Evolutionary conservation across 2,329 filamentous ascomycete genomes (phyloP).

Genomic region (Trichoderma citrinoviride): DNA sequence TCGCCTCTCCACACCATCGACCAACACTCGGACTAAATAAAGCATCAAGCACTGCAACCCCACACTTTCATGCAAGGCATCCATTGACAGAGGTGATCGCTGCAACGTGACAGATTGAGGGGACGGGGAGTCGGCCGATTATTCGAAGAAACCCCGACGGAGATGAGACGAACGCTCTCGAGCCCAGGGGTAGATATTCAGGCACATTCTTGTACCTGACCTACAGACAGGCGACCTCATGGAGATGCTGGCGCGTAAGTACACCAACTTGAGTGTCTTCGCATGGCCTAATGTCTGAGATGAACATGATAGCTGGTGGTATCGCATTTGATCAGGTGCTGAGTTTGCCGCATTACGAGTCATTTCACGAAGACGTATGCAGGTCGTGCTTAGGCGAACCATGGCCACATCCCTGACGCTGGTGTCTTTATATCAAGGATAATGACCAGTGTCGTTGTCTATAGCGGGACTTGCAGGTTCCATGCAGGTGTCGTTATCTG

Average conservation of each 20-base stretch:
- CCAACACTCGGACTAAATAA: constrained; percentile 3
- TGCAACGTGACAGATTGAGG: constrained; percentile 5
- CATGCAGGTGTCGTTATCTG: background rate
- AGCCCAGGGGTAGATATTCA: background rate
- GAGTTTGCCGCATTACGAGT: too few species aligned
- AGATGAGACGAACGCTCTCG: background rate
- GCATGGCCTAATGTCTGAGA: too few species aligned
- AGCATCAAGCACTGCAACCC: constrained; percentile 2
- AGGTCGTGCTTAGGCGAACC: too few species aligned
- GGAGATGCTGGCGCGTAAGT: background rate
- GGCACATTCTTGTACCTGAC: background rate
- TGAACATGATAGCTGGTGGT: too few species aligned
- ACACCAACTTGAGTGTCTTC: too few species aligned
- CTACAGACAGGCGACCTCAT: background rate
- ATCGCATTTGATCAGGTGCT: too few species aligned
- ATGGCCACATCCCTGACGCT: too few species aligned
- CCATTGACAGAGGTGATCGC: background rate
- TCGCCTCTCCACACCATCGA: background rate
- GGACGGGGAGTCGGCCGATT: background rate
- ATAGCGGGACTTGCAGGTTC: background rate
- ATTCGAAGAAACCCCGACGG: background rate
- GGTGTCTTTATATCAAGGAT: background rate
- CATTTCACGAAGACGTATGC: too few species aligned
- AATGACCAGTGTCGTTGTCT: background rate
- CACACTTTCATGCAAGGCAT: constrained; percentile 9